phyloP scores from a whole-genome alignment of 352 stramenopile species.

The Pilasporangium apinafurcum region DNA sequence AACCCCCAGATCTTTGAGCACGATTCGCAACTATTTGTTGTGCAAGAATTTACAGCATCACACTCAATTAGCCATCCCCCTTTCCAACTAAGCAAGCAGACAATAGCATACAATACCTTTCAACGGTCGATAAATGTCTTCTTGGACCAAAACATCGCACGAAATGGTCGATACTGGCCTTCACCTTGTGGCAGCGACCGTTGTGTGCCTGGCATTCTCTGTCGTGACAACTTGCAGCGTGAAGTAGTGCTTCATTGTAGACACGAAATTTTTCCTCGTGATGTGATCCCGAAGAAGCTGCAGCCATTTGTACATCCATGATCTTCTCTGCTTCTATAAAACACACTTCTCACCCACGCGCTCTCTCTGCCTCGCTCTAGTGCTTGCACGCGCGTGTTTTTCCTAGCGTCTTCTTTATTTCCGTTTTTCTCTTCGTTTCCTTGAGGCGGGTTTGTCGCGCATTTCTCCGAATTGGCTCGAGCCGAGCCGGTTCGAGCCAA shows the following conservation, averaged over 20 bases:
- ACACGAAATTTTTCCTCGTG: slow-evolving; percentile 83
- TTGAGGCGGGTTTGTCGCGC: too few relatives aligned
- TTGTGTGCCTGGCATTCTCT: slow-evolving; percentile 50
- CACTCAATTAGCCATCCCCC: background rate
- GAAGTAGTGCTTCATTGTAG: slow-evolving; percentile 78
- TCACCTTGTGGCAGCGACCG: slow-evolving; percentile 83
- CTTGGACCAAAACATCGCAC: slow-evolving; percentile 78
- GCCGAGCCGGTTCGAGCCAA: too few relatives aligned
- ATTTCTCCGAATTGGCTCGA: too few relatives aligned
- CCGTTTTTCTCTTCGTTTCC: too few relatives aligned
- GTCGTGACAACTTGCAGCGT: slow-evolving; percentile 54
- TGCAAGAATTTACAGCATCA: background rate
- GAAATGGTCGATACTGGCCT: slow-evolving; percentile 86
- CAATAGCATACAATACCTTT: slow-evolving; percentile 37
- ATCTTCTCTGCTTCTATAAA: too few relatives aligned
- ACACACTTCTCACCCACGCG: too few relatives aligned
- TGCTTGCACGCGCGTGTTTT: too few relatives aligned
- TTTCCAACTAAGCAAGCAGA: too few relatives aligned
- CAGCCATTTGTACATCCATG: too few relatives aligned
- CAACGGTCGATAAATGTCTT: slow-evolving; percentile 60
- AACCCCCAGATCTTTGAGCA: slow-evolving; percentile 84
- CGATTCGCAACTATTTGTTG: slow-evolving; percentile 49
- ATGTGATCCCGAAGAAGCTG: too few relatives aligned
- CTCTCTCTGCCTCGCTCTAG: too few relatives aligned
- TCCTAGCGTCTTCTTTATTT: too few relatives aligned